Evolutionary conservation across 306 rosid species (phyloP).

Genomic region (Astragalus membranaceus): DNA sequence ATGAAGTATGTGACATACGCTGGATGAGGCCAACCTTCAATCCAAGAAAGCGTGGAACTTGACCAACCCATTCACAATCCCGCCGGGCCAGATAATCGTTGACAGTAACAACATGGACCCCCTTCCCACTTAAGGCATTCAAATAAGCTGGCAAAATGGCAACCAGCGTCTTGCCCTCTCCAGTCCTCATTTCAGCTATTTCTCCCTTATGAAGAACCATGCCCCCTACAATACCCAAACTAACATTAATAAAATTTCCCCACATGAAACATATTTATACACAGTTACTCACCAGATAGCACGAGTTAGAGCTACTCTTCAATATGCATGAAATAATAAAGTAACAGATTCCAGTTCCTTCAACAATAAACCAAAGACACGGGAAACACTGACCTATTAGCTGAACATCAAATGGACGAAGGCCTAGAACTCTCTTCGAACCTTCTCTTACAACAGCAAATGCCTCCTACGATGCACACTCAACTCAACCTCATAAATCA

Average conservation of each 20-base stretch:
- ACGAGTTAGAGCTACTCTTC: background rate
- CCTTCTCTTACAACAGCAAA: constrained; percentile 95
- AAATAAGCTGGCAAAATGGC: constrained; percentile 93
- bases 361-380: background rate
- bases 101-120: constrained; percentile 94
- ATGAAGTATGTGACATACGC: constrained; percentile 67
- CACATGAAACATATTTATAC: background rate
- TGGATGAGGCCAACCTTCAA: constrained; percentile 99
- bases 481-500: background rate
- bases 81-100: constrained; percentile 94
- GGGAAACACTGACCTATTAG: constrained; percentile 47
- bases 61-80: constrained; percentile 99
- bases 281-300: background rate
- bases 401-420: constrained; percentile 96
- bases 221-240: constrained; percentile 57
- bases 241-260: background rate
- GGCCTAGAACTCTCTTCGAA: constrained; percentile 85
- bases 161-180: constrained; percentile 97
- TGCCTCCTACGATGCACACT: constrained; percentile 60
- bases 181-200: constrained; percentile 98
- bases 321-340: background rate
- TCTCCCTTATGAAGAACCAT: constrained; percentile 97
- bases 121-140: constrained; percentile 87
- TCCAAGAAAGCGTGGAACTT: constrained; percentile 98
- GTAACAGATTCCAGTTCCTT: background rate